phyloP scores from a whole-genome alignment of 202 grass and related monocot species.

The Bolboschoenoplectus hybrid region DNA sequence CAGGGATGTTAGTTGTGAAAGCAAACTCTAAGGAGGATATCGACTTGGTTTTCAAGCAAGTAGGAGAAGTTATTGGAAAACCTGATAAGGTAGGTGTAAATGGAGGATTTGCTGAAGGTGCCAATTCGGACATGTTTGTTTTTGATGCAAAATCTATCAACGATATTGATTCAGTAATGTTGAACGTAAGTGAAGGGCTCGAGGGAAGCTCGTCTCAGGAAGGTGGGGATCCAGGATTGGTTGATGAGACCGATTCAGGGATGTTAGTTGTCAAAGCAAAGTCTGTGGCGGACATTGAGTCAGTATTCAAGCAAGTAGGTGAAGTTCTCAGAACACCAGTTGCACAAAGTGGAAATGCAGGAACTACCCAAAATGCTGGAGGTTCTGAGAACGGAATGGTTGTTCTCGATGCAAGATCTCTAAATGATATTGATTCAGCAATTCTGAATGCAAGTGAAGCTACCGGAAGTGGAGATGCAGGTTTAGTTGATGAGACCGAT shows the following conservation, averaged over 20 bases:
- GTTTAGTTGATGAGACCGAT: slow-evolving; percentile 36
- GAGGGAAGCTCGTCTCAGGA: background rate
- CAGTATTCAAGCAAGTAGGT: slow-evolving; percentile 54
- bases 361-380: slow-evolving; percentile 26
- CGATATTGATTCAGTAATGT: slow-evolving; percentile 48
- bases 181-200: slow-evolving; percentile 35
- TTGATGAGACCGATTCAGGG: slow-evolving; percentile 41
- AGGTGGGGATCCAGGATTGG: slow-evolving; percentile 25
- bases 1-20: slow-evolving; percentile 53
- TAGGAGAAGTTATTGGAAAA: slow-evolving; percentile 41
- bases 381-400: slow-evolving; percentile 38
- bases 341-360: slow-evolving; percentile 40
- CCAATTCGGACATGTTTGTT: slow-evolving; percentile 38
- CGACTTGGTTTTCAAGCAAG: slow-evolving; percentile 53
- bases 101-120: slow-evolving; percentile 31
- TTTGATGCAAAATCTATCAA: slow-evolving; percentile 66
- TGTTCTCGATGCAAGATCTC: slow-evolving; percentile 61
- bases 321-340: slow-evolving; percentile 38
- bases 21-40: slow-evolving; percentile 63
- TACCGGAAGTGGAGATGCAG: slow-evolving; percentile 22
- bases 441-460: slow-evolving; percentile 40
- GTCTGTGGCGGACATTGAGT: slow-evolving; percentile 57
- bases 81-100: slow-evolving; percentile 35
- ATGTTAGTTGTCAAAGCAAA: slow-evolving; percentile 60
- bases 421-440: slow-evolving; percentile 50